Percentiles rank a stretch among this genome's conserved stretches.
Conservation (phyloP, 139 green algal genomes). For the Tetratostichococcus sp. region DNA sequence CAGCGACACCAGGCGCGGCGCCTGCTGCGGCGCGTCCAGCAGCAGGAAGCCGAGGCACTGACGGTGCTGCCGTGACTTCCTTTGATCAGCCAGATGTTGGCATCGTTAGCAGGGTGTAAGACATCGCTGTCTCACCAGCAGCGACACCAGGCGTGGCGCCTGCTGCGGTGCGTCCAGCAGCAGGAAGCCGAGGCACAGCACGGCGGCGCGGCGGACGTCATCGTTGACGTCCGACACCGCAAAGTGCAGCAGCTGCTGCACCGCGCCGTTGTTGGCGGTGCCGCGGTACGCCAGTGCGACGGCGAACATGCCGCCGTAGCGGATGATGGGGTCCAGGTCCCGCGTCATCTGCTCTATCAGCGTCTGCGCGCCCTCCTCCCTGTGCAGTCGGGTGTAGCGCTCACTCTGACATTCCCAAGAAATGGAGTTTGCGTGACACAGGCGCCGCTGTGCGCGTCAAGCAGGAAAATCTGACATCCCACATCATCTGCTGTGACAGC, state of each 20-base stretch:
- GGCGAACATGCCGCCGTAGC: slow-evolving; percentile 92
- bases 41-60: no score
- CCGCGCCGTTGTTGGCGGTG: slow-evolving; percentile 91
- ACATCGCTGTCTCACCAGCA: slow-evolving; percentile 69
- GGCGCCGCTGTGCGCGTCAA: no score
- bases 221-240: slow-evolving; percentile 93
- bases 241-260: slow-evolving; percentile 95
- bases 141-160: slow-evolving; percentile 85
- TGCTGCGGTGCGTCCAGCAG: slow-evolving; percentile 74
- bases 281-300: slow-evolving; percentile 92
- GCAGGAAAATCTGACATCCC: no score
- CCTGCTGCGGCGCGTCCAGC: no score
- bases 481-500: no score
- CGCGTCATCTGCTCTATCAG: slow-evolving; percentile 82
- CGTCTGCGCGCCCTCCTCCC: slow-evolving; percentile 89
- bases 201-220: slow-evolving; percentile 90
- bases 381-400: background rate
- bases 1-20: no score
- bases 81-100: no score
- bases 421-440: no score
- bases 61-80: no score
- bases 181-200: slow-evolving; percentile 91
- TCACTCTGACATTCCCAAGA: no score
- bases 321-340: slow-evolving; percentile 50
- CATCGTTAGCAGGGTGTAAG: no score